These are phyloP conservation scores for Aspergillus costaricaensis DNA, from an alignment of 2,329 filamentous ascomycete genomes.

Conservation along the genomic window DNA sequence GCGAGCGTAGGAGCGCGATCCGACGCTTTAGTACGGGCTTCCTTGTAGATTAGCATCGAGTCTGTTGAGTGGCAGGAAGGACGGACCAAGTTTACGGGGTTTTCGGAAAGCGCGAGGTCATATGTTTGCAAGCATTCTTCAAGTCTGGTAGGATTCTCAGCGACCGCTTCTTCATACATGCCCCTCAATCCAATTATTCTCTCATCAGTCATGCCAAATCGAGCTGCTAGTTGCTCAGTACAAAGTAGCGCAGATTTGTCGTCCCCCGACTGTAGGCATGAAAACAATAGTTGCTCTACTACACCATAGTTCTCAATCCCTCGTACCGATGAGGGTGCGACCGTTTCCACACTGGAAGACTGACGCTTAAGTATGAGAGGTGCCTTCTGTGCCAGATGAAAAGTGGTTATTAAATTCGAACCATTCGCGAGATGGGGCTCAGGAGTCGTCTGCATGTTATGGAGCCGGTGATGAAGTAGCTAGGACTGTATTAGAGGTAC, in stretches of 20 bases:
- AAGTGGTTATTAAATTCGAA: slow-evolving; percentile 50
- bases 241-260: slow-evolving; percentile 74
- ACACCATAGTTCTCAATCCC: slow-evolving; percentile 79
- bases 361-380: slow-evolving; percentile 44
- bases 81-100: slow-evolving; percentile 77
- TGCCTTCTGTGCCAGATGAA: slow-evolving; percentile 47
- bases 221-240: slow-evolving; percentile 71
- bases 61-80: slow-evolving; percentile 4
- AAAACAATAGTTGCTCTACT: slow-evolving; percentile 83
- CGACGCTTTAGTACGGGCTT: slow-evolving; percentile 84
- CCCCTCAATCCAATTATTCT: slow-evolving; percentile 81
- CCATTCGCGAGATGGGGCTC: slow-evolving; percentile 26
- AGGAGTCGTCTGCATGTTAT: slow-evolving; percentile 18
- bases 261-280: slow-evolving; percentile 82
- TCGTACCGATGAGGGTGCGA: slow-evolving; percentile 45
- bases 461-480: not conserved
- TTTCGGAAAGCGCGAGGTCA: slow-evolving; percentile 70
- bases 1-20: slow-evolving; percentile 73
- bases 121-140: slow-evolving; percentile 74
- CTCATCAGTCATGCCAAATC: slow-evolving; percentile 84
- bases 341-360: slow-evolving; percentile 51
- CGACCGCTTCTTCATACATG: slow-evolving; percentile 80
- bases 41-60: slow-evolving; percentile 32
- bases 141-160: slow-evolving; percentile 65
- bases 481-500: not conserved